phyloP scores from a whole-genome alignment of 2,329 filamentous ascomycete species.

The Phaeophleospora eucalypticola region DNA sequence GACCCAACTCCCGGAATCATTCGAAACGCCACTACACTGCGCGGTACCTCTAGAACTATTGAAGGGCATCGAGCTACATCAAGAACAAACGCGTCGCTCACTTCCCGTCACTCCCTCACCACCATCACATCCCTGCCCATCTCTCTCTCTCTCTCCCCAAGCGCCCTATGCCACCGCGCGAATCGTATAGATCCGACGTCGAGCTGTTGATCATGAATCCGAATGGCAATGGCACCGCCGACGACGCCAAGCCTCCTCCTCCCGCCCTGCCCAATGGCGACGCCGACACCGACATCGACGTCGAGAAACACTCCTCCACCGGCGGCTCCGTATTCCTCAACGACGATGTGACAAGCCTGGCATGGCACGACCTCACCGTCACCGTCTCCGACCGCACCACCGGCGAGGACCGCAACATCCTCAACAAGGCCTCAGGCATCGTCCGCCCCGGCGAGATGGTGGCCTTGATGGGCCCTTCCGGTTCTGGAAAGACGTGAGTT shows the following conservation, averaged over 20 bases:
- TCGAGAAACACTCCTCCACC: slow-evolving; percentile 16
- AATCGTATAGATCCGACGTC: slow-evolving; percentile 18
- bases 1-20: no score
- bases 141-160: not conserved
- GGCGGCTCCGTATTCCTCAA: slow-evolving; percentile 46
- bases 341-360: slow-evolving; percentile 55
- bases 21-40: no score
- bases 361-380: slow-evolving; percentile 62
- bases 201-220: slow-evolving; percentile 19
- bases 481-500: slow-evolving; percentile 75
- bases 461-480: slow-evolving; percentile 71
- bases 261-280: not conserved
- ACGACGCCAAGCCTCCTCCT: no score
- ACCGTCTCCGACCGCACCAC: slow-evolving; percentile 64
- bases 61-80: no score
- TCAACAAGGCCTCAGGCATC: slow-evolving; percentile 17
- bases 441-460: slow-evolving; percentile 61
- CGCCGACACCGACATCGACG: slow-evolving; percentile 6
- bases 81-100: not conserved
- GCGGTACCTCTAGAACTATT: no score
- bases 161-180: slow-evolving; percentile 11
- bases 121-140: no score
- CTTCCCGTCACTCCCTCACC: not conserved
- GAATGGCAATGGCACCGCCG: slow-evolving; percentile 2
- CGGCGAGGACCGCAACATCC: slow-evolving; percentile 47